Percentiles rank a stretch among this genome's conserved stretches.
Evolutionary conservation across 2,329 filamentous ascomycete genomes (phyloP).

Genomic region (Fusarium sp.): DNA sequence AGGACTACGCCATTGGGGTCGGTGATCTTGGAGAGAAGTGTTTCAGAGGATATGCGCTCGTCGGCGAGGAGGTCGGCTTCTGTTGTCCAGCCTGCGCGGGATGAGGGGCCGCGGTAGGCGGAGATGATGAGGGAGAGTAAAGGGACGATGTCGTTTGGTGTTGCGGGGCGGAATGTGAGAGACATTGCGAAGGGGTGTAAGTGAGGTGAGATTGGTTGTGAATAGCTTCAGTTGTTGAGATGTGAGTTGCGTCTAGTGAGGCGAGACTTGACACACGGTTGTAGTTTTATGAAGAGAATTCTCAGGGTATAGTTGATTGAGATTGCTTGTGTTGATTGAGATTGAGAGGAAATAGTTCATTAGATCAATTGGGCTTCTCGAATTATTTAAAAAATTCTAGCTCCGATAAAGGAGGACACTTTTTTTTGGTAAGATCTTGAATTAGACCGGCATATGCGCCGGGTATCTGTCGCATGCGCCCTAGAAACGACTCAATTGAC

Average conservation of each 20-base stretch:
- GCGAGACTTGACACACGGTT: neutral
- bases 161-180: constrained; percentile 43
- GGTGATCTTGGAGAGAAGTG: constrained; percentile 54
- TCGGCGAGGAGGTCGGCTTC: constrained; percentile 58
- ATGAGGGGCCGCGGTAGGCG: constrained; percentile 57
- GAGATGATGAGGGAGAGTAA: constrained; percentile 55
- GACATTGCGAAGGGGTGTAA: constrained; percentile 15
- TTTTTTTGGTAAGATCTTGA: neutral
- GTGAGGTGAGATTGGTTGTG: neutral
- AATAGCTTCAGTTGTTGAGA: neutral
- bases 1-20: constrained; percentile 52
- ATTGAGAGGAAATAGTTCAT: neutral
- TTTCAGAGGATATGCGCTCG: constrained; percentile 55
- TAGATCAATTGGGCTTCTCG: neutral
- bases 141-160: constrained; percentile 45
- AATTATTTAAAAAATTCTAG: neutral
- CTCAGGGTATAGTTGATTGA: neutral
- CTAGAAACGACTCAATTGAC: constrained; percentile 4
- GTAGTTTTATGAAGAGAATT: neutral
- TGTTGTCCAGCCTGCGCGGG: constrained; percentile 58
- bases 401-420: constrained; percentile 24
- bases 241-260: neutral
- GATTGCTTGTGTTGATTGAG: neutral
- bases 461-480: constrained; percentile 5
- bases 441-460: neutral